phyloP scores from a whole-genome alignment of 2,329 filamentous ascomycete genomes.

The Penicillium brasilianum region DNA sequence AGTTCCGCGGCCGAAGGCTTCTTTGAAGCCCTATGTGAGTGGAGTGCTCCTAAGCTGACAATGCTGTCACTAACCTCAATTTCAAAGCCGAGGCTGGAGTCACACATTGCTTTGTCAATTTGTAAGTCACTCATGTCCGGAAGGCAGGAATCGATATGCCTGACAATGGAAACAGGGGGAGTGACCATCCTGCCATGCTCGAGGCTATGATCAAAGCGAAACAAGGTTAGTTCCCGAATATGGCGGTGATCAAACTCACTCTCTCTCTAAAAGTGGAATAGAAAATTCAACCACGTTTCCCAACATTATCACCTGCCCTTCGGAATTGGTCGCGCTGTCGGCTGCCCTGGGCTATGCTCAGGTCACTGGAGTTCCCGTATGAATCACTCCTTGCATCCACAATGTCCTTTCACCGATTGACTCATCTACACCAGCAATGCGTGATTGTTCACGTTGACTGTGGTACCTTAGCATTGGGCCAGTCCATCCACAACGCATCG shows the following conservation, averaged over 20 bases:
- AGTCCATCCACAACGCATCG: conserved; percentile 76
- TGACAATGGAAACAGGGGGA: conserved; percentile 38
- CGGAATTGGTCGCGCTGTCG: conserved; percentile 81
- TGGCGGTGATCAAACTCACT: too few relatives aligned
- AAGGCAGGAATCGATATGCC: neutral
- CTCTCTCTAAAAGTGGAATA: neutral
- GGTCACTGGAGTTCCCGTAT: conserved; percentile 66
- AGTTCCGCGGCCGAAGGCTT: conserved; percentile 27
- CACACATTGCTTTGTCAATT: conserved; percentile 54
- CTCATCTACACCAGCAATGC: conserved; percentile 44
- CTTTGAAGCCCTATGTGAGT: conserved; percentile 28
- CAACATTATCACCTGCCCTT: conserved; percentile 75
- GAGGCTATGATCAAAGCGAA: conserved; percentile 78
- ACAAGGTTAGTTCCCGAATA: conserved; percentile 56
- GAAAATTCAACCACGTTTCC: conserved; percentile 60
- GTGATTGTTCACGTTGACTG: conserved; percentile 81
- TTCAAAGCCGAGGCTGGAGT: conserved; percentile 34
- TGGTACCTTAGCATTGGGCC: conserved; percentile 76
- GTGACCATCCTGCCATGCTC: conserved; percentile 70
- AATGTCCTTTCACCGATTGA: conserved; percentile 2
- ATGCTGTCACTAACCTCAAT: neutral
- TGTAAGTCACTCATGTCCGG: conserved; percentile 27
- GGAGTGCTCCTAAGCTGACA: too few relatives aligned
- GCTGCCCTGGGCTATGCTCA: conserved; percentile 80
- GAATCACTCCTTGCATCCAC: conserved; percentile 39